These are phyloP conservation scores for Leccinellum luteum DNA, from an alignment of 768 basidiomycete genomes.

Conservation along the genomic window DNA sequence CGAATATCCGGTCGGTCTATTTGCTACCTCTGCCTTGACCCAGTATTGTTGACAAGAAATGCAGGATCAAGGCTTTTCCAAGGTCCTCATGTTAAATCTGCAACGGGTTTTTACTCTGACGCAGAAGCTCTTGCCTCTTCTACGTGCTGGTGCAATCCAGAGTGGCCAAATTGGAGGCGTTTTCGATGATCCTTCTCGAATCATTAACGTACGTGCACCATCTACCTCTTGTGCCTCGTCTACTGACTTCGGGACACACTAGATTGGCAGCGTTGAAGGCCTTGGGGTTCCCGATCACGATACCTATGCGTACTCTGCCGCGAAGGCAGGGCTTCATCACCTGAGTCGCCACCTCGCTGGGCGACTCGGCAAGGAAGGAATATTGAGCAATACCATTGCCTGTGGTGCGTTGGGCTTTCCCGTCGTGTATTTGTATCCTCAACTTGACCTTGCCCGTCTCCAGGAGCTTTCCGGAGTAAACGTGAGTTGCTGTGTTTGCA, in stretches of 20 bases:
- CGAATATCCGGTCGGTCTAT: slow-evolving; percentile 40
- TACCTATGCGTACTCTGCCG: slow-evolving; percentile 64
- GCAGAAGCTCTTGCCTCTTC: slow-evolving; percentile 56
- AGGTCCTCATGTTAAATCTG: slow-evolving; percentile 60
- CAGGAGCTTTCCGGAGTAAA: slow-evolving; percentile 43
- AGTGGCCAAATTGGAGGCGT: slow-evolving; percentile 36
- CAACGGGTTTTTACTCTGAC: slow-evolving; percentile 64
- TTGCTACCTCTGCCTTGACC: slow-evolving; percentile 1
- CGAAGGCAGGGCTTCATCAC: slow-evolving; percentile 63
- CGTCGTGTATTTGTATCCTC: neutral
- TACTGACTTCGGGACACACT: neutral
- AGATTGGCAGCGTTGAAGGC: slow-evolving; percentile 68
- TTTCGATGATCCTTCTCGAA: slow-evolving; percentile 49
- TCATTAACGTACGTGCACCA: slow-evolving; percentile 51
- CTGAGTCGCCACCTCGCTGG: slow-evolving; percentile 56
- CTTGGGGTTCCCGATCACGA: slow-evolving; percentile 50
- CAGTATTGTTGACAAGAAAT: neutral
- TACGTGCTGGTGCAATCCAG: slow-evolving; percentile 44
- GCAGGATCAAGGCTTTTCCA: slow-evolving; percentile 56
- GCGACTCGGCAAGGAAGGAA: slow-evolving; percentile 53
- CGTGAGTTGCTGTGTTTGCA: slow-evolving; percentile 23
- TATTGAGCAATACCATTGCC: slow-evolving; percentile 63
- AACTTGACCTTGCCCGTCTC: neutral
- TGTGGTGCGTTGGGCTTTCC: slow-evolving; percentile 40
- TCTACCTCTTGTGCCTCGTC: neutral